These are phyloP conservation scores for Pseudogymnoascus sp. DNA, from an alignment of 2,329 filamentous ascomycete species.

Conservation along the genomic window DNA sequence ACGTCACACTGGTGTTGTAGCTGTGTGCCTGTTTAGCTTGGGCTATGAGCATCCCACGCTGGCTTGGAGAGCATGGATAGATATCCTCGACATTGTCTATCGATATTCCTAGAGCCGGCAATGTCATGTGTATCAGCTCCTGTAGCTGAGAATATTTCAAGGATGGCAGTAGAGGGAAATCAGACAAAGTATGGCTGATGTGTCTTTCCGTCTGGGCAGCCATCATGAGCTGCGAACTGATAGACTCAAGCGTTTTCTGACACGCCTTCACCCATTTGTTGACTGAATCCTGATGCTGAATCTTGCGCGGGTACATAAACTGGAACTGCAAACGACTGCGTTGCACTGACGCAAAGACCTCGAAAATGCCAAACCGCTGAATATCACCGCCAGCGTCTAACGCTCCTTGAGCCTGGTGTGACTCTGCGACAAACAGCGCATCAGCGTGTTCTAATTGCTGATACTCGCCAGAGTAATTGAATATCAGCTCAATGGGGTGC, in stretches of 20 bases:
- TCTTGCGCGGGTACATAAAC: conserved; percentile 17
- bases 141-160: conserved; percentile 6
- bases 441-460: conserved; percentile 37
- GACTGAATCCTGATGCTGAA: conserved; percentile 15
- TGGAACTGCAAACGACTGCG: conserved; percentile 15
- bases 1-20: conserved; percentile 17
- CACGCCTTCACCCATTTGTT: conserved; percentile 13
- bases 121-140: neutral
- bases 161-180: conserved; percentile 15
- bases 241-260: conserved; percentile 14
- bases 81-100: conserved; percentile 17
- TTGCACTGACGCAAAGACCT: conserved; percentile 17
- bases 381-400: conserved; percentile 14
- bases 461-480: conserved; percentile 41
- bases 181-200: conserved; percentile 6
- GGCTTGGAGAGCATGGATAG: conserved; percentile 15
- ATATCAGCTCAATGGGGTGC: conserved; percentile 37
- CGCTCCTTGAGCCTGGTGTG: conserved; percentile 16
- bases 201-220: conserved; percentile 15
- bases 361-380: conserved; percentile 12
- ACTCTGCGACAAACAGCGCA: conserved; percentile 24
- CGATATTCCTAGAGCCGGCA: conserved; percentile 8
- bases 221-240: neutral
- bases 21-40: conserved; percentile 17
- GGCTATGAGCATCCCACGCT: conserved; percentile 15